These are phyloP conservation scores for Claviceps spartinae DNA, from an alignment of 2,329 filamentous ascomycete species.

Conservation along the genomic window DNA sequence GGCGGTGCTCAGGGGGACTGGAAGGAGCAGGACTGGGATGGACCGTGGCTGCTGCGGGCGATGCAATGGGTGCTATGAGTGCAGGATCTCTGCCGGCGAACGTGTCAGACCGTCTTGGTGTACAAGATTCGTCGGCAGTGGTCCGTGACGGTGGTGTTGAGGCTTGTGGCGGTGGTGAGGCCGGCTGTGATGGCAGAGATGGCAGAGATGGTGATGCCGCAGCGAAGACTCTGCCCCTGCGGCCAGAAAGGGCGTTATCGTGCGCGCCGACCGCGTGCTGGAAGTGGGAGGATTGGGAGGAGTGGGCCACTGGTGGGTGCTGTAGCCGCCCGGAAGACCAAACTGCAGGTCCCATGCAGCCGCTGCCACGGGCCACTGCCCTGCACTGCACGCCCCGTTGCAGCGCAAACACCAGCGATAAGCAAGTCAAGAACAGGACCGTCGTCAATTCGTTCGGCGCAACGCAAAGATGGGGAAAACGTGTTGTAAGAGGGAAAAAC, in stretches of 20 bases:
- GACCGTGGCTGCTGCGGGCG: background rate
- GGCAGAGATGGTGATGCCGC: background rate
- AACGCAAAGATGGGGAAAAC: too few relatives aligned
- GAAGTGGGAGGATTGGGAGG: background rate
- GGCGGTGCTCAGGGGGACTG: constrained; percentile 24
- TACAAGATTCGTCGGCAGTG: background rate
- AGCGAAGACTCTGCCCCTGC: background rate
- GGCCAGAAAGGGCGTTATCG: background rate
- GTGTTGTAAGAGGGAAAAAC: too few relatives aligned
- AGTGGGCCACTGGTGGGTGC: background rate
- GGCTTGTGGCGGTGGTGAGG: too few relatives aligned
- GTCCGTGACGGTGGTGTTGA: background rate
- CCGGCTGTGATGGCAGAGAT: background rate
- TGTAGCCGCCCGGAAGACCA: constrained; percentile 5
- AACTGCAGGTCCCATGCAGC: background rate
- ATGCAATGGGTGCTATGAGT: background rate
- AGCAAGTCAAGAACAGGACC: too few relatives aligned
- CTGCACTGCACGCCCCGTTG: background rate
- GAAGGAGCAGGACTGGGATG: background rate
- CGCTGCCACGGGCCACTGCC: background rate
- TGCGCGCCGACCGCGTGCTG: background rate
- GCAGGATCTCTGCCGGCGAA: too few relatives aligned
- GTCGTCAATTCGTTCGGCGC: too few relatives aligned
- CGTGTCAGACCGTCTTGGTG: background rate
- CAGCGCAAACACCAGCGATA: background rate